A percentile compares a stretch with the other conserved stretches of the same genome.
Evolutionary conservation across 164 flowering plant species (phyloP).

Genomic region (Paratinospora sagittata): DNA sequence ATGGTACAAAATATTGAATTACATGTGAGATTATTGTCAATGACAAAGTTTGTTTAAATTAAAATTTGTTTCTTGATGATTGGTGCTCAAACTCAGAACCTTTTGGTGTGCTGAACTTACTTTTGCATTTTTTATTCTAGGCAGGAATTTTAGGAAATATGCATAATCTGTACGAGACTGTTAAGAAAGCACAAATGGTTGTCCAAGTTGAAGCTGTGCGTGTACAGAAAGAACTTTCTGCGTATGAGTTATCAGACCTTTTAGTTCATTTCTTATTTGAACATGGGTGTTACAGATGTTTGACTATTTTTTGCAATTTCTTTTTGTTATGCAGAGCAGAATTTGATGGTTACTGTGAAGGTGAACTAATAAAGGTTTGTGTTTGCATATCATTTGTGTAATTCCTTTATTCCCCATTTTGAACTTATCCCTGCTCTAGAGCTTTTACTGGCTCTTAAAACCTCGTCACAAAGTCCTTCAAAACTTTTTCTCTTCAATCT

Average conservation of each 20-base stretch:
- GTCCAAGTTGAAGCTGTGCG: slow-evolving; percentile 98
- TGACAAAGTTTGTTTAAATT: too few species aligned
- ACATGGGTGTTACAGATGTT: not conserved
- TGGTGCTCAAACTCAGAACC: not conserved
- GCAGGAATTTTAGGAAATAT: slow-evolving; percentile 88
- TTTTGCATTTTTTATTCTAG: slow-evolving; percentile 29
- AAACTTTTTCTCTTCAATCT: not conserved
- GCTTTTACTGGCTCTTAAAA: not conserved
- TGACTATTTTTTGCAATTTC: not conserved
- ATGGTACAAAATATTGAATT: too few species aligned
- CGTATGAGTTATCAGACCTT: slow-evolving; percentile 38
- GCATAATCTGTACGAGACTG: slow-evolving; percentile 85
- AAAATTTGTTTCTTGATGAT: too few species aligned
- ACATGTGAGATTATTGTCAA: too few species aligned
- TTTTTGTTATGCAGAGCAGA: slow-evolving; percentile 59
- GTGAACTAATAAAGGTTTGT: slow-evolving; percentile 77
- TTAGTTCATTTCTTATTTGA: not conserved
- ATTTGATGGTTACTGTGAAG: slow-evolving; percentile 95
- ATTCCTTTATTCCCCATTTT: not conserved
- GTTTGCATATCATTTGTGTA: not conserved
- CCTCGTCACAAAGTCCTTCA: not conserved
- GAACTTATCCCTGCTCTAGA: not conserved
- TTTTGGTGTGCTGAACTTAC: not conserved
- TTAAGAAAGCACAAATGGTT: slow-evolving; percentile 93
- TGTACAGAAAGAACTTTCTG: slow-evolving; percentile 93